phyloP scores from a whole-genome alignment of 202 grass and related monocot genomes.

The Eragrostis tef region DNA sequence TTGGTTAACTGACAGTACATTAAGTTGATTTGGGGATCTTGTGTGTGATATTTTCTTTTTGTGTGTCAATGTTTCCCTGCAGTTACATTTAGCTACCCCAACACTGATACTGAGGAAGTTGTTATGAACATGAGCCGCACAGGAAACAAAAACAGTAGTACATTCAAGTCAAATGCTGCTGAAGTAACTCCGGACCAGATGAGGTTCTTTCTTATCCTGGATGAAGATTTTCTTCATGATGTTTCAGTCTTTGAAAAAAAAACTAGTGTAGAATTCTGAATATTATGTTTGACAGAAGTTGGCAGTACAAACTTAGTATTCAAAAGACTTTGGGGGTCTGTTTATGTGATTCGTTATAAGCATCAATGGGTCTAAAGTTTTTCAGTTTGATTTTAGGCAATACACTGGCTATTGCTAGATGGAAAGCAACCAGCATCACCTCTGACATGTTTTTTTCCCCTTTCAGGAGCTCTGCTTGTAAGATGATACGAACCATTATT shows the following conservation, averaged over 20 bases:
- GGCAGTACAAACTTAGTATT: too few species aligned
- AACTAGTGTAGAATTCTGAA: too few species aligned
- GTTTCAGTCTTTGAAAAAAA: constrained; percentile 18
- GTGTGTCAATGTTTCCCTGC: constrained; percentile 22
- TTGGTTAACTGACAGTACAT: not conserved
- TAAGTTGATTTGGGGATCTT: constrained; percentile 34
- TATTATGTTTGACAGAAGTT: too few species aligned
- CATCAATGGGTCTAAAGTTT: not conserved
- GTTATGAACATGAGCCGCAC: constrained; percentile 85
- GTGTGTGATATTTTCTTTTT: constrained; percentile 31
- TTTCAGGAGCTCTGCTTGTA: constrained; percentile 88
- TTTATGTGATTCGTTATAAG: not conserved
- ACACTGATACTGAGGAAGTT: constrained; percentile 68
- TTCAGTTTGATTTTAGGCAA: too few species aligned
- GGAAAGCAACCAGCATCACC: too few species aligned
- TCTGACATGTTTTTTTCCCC: too few species aligned
- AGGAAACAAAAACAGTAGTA: constrained; percentile 74
- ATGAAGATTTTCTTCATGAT: constrained; percentile 40
- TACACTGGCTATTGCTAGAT: too few species aligned
- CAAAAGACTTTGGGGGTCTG: too few species aligned
- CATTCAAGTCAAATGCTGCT: constrained; percentile 71
- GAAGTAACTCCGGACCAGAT: constrained; percentile 95
- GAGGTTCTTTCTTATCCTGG: constrained; percentile 64
- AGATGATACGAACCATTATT: constrained; percentile 93
- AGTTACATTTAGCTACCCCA: constrained; percentile 96